Percentiles rank a stretch among this genome's conserved stretches.
Evolutionary conservation across 768 basidiomycete species (phyloP).

Genomic region (Holtermanniella nyarrowii): DNA sequence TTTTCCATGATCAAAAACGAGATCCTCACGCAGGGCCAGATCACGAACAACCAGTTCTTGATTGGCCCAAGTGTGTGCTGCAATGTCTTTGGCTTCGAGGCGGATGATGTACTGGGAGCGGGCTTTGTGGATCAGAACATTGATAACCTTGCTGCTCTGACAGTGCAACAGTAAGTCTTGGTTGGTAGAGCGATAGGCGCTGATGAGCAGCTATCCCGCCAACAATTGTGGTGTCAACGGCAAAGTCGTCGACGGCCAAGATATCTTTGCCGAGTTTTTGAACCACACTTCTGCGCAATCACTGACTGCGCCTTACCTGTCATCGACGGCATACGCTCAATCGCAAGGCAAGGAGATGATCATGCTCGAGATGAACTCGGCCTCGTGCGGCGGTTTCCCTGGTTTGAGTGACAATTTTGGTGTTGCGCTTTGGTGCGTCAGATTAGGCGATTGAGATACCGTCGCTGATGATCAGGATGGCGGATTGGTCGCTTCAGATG

Average conservation of each 20-base stretch:
- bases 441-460: neutral
- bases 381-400: constrained; percentile 47
- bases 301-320: constrained; percentile 50
- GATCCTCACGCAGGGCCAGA: constrained; percentile 32
- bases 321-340: constrained; percentile 45
- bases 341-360: constrained; percentile 45
- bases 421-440: constrained; percentile 53
- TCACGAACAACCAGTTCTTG: constrained; percentile 46
- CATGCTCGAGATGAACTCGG: constrained; percentile 63
- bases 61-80: constrained; percentile 58
- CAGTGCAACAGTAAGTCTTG: constrained; percentile 39
- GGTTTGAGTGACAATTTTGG: constrained; percentile 54
- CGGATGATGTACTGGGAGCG: constrained; percentile 36
- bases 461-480: constrained; percentile 22
- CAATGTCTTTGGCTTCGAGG: constrained; percentile 46
- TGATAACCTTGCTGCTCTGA: constrained; percentile 29
- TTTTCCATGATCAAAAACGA: constrained; percentile 48
- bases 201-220: constrained; percentile 22
- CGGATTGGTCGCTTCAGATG: constrained; percentile 54
- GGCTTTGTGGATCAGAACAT: constrained; percentile 35
- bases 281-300: constrained; percentile 50
- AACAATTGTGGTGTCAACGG: constrained; percentile 42
- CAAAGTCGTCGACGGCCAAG: constrained; percentile 39
- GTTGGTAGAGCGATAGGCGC: neutral
- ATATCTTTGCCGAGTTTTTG: constrained; percentile 49